A percentile compares a stretch with the other conserved stretches of the same genome.
Evolutionary conservation across 208 protist genomes (phyloP).

Genomic region (Acanthamoeba divionensis): DNA sequence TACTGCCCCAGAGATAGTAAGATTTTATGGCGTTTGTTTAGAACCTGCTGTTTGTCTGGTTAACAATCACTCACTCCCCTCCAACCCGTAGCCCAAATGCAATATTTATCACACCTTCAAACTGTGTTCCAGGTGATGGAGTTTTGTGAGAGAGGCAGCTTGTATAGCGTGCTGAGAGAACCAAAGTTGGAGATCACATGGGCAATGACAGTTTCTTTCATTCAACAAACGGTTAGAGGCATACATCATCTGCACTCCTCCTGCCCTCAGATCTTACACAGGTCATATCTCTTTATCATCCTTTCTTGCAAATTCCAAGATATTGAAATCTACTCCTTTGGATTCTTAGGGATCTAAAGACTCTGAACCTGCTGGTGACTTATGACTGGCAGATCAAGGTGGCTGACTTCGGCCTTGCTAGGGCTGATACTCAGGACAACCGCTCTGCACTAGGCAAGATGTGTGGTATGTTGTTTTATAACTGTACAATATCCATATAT

Average conservation of each 20-base stretch:
- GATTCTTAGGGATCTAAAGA: neutral
- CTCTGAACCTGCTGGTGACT: constrained; percentile 1
- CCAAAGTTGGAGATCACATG: neutral
- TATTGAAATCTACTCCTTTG: neutral
- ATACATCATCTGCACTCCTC: neutral
- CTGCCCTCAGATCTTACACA: neutral
- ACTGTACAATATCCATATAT: too few species aligned
- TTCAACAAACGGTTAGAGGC: neutral
- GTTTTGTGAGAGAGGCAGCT: neutral
- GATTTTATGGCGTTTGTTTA: constrained; percentile 17
- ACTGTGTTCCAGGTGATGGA: too few species aligned
- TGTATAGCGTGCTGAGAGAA: neutral
- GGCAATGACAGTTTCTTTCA: constrained; percentile 6
- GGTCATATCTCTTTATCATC: neutral
- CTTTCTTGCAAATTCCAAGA: neutral
- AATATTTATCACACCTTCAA: too few species aligned
- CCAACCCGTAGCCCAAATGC: too few species aligned
- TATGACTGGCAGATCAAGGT: constrained; percentile 41
- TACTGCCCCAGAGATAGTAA: neutral
- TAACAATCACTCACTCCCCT: too few species aligned
- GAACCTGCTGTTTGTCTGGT: constrained; percentile 25
- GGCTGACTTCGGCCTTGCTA: neutral
- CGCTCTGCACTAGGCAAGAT: neutral
- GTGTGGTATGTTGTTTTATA: neutral
- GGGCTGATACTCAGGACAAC: constrained; percentile 1